These are phyloP conservation scores for Coniosporium tulheliwenetii DNA, from an alignment of 2,329 filamentous ascomycete genomes.

Conservation along the genomic window DNA sequence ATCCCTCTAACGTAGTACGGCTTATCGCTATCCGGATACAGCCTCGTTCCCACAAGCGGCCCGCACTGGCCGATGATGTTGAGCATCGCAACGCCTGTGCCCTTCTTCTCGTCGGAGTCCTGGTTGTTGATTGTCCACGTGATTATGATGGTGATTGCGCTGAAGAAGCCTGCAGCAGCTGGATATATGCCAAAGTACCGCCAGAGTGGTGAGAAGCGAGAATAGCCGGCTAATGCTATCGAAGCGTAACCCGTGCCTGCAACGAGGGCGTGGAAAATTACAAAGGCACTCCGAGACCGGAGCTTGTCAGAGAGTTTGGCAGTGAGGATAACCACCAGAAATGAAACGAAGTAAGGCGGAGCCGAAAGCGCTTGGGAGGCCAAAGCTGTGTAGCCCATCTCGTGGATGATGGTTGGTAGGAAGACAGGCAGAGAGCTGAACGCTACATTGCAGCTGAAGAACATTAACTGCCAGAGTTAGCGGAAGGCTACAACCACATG, in stretches of 20 bases:
- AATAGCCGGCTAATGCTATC: slow-evolving; percentile 43
- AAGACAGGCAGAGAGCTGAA: slow-evolving; percentile 83
- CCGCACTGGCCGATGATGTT: slow-evolving; percentile 73
- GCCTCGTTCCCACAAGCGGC: slow-evolving; percentile 40
- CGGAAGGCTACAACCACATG: slow-evolving; percentile 3
- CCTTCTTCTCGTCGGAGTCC: slow-evolving; percentile 49
- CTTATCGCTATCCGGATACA: slow-evolving; percentile 35
- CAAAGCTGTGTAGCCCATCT: slow-evolving; percentile 57
- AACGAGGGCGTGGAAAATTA: slow-evolving; percentile 53
- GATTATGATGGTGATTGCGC: slow-evolving; percentile 68
- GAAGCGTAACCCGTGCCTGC: slow-evolving; percentile 46
- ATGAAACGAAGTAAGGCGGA: slow-evolving; percentile 66
- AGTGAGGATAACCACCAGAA: slow-evolving; percentile 54
- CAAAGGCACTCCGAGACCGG: slow-evolving; percentile 45
- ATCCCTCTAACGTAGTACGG: slow-evolving; percentile 35
- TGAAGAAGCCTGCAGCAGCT: slow-evolving; percentile 68
- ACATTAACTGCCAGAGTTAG: slow-evolving; percentile 39
- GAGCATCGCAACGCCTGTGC: slow-evolving; percentile 63
- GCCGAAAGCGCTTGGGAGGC: slow-evolving; percentile 64
- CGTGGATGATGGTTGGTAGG: slow-evolving; percentile 61
- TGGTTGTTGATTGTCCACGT: slow-evolving; percentile 87
- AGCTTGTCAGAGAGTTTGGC: slow-evolving; percentile 56
- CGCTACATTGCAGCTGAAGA: slow-evolving; percentile 76
- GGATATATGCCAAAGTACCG: slow-evolving; percentile 68
- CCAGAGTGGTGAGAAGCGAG: slow-evolving; percentile 24